Conservation (phyloP, 108 stramenopile genomes). For the Cyclotella cryptica region DNA sequence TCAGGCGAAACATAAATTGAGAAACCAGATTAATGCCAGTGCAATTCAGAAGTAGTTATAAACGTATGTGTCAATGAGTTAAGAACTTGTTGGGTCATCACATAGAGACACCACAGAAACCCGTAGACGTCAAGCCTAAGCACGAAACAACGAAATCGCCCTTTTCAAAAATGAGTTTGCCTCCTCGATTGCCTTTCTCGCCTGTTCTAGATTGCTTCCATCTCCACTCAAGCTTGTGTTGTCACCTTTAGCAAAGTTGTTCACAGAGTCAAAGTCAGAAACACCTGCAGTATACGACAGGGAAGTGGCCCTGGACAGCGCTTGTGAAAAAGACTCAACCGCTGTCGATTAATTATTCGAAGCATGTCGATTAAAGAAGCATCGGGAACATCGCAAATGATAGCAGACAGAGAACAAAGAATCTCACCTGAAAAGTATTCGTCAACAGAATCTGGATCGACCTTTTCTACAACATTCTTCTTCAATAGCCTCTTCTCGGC, state of each 20-base stretch:
- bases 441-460: conserved; percentile 67
- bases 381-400: not conserved
- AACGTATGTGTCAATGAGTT: not conserved
- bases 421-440: conserved; percentile 61
- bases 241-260: conserved; percentile 75
- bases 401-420: no score
- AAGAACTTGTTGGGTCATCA: not conserved
- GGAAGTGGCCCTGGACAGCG: conserved; percentile 60
- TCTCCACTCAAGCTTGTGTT: conserved; percentile 22
- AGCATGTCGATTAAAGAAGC: not conserved
- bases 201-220: conserved; percentile 65
- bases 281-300: conserved; percentile 73
- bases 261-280: conserved; percentile 76
- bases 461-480: conserved; percentile 57
- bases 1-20: not conserved
- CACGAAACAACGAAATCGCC: conserved; percentile 42
- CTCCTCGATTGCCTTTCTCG: conserved; percentile 60
- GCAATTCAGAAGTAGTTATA: not conserved
- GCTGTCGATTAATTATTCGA: conserved; percentile 29
- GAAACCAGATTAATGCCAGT: not conserved
- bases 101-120: not conserved
- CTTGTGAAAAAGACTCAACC: conserved; percentile 67
- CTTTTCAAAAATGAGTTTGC: conserved; percentile 62
- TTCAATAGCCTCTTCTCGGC: conserved; percentile 63
- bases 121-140: not conserved